phyloP scores from a whole-genome alignment of 2,329 filamentous ascomycete genomes.

The Apiospora koreana region DNA sequence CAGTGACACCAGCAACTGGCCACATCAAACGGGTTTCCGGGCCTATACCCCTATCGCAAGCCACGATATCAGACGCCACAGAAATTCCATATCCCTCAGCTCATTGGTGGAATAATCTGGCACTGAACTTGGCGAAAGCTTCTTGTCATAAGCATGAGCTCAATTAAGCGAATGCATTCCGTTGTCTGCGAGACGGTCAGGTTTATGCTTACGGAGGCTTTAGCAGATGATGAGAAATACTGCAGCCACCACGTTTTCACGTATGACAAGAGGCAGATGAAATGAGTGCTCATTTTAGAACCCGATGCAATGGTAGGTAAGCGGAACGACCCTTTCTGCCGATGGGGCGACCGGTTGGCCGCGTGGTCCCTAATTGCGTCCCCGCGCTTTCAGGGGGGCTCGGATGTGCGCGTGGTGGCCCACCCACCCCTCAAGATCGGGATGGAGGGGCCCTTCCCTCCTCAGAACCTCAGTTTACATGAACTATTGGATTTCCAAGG shows the following conservation, averaged over 20 bases:
- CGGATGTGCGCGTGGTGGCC: background rate
- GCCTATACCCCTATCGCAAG: background rate
- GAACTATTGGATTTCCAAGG: background rate
- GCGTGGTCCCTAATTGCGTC: background rate
- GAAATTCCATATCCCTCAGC: background rate
- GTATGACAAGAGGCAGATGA: background rate
- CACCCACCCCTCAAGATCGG: background rate
- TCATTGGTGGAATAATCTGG: background rate
- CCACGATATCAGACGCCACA: background rate
- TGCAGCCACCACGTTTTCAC: background rate
- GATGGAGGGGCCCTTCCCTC: background rate
- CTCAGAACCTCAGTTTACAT: background rate
- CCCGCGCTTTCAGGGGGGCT: background rate
- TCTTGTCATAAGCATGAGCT: no score
- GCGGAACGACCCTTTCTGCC: slow-evolving; percentile 3
- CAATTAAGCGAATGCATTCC: background rate
- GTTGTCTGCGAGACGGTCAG: background rate
- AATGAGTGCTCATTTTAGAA: background rate
- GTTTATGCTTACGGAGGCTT: background rate
- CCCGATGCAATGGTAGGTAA: background rate
- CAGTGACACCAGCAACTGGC: background rate
- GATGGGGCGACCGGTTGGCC: background rate
- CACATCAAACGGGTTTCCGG: background rate
- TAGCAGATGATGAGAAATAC: background rate
- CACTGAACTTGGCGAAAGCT: background rate